Evolutionary conservation across 495 filamentous ascomycete species (phyloP), one percentile per base, ranked within the genome.

Genomic region (Aspergillus indologenus): DNA sequence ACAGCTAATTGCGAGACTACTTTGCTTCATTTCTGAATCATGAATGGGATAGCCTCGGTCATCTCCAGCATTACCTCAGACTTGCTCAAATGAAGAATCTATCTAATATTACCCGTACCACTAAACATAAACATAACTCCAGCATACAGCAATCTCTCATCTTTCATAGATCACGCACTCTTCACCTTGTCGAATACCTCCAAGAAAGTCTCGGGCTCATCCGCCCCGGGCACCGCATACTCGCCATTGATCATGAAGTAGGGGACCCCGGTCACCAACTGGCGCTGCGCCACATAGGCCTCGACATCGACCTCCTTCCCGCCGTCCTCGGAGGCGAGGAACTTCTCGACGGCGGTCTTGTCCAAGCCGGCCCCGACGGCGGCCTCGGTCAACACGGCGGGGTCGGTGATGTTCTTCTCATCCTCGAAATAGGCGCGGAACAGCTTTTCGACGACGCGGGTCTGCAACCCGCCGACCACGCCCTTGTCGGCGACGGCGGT

Each of bases 341-440:
- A 87, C 21, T 72, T 76, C 67, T 80, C 76, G 22, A 84, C 82
- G 58, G 84, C 86, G 2, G 64, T 68, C 59, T 77, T 75, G 11
- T 85, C 81, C 59, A 95, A 63, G 0, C 88, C 89, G 0, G 83
- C 88, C 62, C 75, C 79, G 40, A 83, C 81, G 9, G 74, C 90
- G 2, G 86, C 83, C n/a, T 79, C 75, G 7, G 79, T 55, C 63
- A 94, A 70, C 17, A 85, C 78, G 5, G 76, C 80, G 29, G 75
- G 74, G 57, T 81, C 82, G 0, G 89, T 93, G 58, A 94, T 88
- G 62, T 95, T 90, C 65, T 83, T 79, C 65, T 88, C 86, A 15
- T 88, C 81, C 70, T 95, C 89, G 55, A 92, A 91, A 63, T 93
- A 91, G 6, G 81, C 78, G 20, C 73, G 76, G 71, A 95, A 92